These are phyloP conservation scores for Aspergillus niger DNA, from an alignment of 2,329 filamentous ascomycete species.

Conservation along the genomic window DNA sequence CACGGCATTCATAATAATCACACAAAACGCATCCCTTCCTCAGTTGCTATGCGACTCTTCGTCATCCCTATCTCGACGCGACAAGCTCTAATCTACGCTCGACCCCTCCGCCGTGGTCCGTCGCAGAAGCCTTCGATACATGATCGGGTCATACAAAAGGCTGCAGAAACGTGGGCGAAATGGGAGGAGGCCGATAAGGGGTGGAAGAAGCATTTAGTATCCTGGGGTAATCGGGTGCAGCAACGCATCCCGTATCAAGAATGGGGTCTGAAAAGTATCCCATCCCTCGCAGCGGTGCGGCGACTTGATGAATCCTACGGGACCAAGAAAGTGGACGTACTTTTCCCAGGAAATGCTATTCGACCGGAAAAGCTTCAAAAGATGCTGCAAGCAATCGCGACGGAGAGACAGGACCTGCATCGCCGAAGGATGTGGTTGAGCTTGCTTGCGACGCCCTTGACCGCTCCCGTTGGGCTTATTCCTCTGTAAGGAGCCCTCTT, in stretches of 20 bases:
- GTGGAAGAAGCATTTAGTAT: slow-evolving; percentile 86
- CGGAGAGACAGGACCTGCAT: slow-evolving; percentile 78
- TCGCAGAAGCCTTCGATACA: slow-evolving; percentile 59
- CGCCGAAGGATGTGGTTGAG: slow-evolving; percentile 77
- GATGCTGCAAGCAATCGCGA: slow-evolving; percentile 71
- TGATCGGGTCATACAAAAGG: slow-evolving; percentile 71
- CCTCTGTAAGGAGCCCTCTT: slow-evolving; percentile 67
- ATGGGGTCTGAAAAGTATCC: slow-evolving; percentile 96
- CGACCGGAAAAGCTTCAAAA: slow-evolving; percentile 62
- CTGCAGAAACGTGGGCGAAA: slow-evolving; percentile 73
- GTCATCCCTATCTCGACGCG: slow-evolving; percentile 90
- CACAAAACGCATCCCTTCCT: neutral
- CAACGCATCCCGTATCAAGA: slow-evolving; percentile 92
- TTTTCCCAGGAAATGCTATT: slow-evolving; percentile 74
- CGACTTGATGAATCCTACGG: slow-evolving; percentile 65
- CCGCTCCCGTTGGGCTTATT: slow-evolving; percentile 77
- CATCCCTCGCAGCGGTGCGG: slow-evolving; percentile 70
- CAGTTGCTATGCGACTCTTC: slow-evolving; percentile 77
- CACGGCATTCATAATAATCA: neutral
- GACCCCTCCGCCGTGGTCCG: slow-evolving; percentile 65
- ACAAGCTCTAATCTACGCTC: slow-evolving; percentile 88
- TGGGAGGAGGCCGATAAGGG: slow-evolving; percentile 85
- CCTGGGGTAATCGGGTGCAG: slow-evolving; percentile 82
- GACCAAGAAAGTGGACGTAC: slow-evolving; percentile 64
- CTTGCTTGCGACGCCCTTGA: slow-evolving; percentile 78